These are phyloP conservation scores for Entelexis paramagnoliae DNA, from an alignment of 1,139 yeast species.

Conservation along the genomic window DNA sequence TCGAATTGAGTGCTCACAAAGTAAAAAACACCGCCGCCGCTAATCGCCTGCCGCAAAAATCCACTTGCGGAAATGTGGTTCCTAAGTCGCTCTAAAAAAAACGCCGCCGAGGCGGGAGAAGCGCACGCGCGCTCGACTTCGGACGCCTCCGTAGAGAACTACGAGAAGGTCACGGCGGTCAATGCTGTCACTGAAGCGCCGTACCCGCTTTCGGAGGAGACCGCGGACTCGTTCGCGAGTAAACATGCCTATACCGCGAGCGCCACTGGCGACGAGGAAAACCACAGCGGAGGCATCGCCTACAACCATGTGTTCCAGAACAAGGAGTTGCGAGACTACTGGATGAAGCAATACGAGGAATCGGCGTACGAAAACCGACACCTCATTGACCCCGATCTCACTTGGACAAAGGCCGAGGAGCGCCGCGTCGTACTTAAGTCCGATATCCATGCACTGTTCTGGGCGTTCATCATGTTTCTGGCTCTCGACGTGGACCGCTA, in stretches of 20 bases:
- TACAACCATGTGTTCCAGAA: conserved; percentile 29
- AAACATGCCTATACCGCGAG: background rate
- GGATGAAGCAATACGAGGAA: conserved; percentile 32
- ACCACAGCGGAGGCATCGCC: background rate
- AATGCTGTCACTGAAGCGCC: conserved; percentile 7
- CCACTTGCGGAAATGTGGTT: background rate
- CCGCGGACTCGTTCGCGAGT: background rate
- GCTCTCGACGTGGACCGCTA: conserved; percentile 46
- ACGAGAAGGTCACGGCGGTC: background rate
- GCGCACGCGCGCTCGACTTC: background rate
- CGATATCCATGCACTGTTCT: conserved; percentile 39
- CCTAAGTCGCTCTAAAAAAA: background rate
- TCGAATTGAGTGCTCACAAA: background rate
- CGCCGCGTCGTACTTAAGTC: conserved; percentile 36
- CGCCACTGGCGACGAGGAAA: background rate
- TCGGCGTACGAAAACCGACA: conserved; percentile 38
- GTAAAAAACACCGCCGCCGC: too few relatives aligned
- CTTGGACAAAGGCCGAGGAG: conserved; percentile 41
- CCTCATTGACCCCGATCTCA: conserved; percentile 38
- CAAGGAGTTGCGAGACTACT: conserved; percentile 38
- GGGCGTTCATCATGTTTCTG: conserved; percentile 44
- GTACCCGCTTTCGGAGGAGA: background rate
- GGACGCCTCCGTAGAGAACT: background rate
- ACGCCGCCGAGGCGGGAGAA: background rate
- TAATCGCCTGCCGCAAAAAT: background rate